Base-by-base conservation (phyloP, 164 flowering plant genomes). In the Cinnamomum micranthum region DNA sequence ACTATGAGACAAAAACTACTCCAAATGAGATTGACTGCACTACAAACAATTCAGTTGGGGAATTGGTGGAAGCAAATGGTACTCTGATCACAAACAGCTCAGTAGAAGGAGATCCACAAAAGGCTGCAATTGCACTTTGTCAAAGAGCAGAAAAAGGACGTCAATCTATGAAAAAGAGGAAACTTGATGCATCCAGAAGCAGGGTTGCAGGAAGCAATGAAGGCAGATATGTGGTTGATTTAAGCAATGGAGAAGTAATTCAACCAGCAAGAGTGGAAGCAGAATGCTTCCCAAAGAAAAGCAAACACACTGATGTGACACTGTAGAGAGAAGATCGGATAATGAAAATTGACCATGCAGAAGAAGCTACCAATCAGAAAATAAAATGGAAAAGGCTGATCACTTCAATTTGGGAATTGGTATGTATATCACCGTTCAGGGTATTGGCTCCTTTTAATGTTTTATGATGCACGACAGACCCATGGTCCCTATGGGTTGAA, bases 331-430 rank as follows among this genome's bases (percentile, higher is more conserved):
- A 80, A 76, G 80, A 82, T 68, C 73, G 71, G 35, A 55, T 50
- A 35, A 77, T n/a, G 47, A 62, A 75, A n/a, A 41, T 78, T 68
- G 75, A 27, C 33, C 4, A 71, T 63, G 12, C 65, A 4, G 64
- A 79, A 60, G 82, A 81, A 52, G 77, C 71, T 62, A 27, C 19
- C 2, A 75, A 75, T 28, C 82, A 79, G 82, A 86, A 87, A 70
- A 84, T 91, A 72, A 92, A 93, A 76, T 93, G 94, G 99, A 95
- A 91, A 83, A 95, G 91, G 83, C 71, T 93, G 78, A 92, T 95
- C 55, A 80, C 82, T 27, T 82, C 92, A 68, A 73, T 84, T 73
- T 80, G 93, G 77, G 90, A 87, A 89, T 84, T 88, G 65, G 99
- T 95, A 88, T 2, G 85, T 62, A 27, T 74, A 71, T 50, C 59